A percentile compares a stretch with the other conserved stretches of the same genome.
phyloP scores from a whole-genome alignment of 257 asterid species.

The Lycium barbarum region DNA sequence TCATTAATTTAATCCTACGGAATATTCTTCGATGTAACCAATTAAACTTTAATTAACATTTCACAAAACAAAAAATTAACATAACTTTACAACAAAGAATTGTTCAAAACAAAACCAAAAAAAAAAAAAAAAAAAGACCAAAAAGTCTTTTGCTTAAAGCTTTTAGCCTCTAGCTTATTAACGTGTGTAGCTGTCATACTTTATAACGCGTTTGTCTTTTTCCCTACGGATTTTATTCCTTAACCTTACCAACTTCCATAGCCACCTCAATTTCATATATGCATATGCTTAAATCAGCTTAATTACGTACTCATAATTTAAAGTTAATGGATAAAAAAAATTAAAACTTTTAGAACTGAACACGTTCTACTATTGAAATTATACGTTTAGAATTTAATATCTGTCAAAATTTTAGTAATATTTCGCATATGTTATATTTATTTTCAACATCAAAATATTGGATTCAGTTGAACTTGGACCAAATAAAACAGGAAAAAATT shows the following conservation, averaged over 20 bases:
- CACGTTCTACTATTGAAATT: too few relatives aligned
- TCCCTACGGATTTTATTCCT: conserved; percentile 36
- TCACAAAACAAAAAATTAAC: not conserved
- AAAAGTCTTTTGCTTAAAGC: not conserved
- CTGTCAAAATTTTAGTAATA: too few relatives aligned
- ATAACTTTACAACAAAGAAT: not conserved
- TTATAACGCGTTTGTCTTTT: conserved; percentile 38
- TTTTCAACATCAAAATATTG: too few relatives aligned
- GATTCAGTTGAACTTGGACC: too few relatives aligned
- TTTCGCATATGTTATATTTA: too few relatives aligned
- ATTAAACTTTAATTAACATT: not conserved
- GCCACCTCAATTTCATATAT: not conserved
- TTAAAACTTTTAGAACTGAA: not conserved
- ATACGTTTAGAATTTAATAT: not conserved
- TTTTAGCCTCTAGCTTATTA: not conserved
- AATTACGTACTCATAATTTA: too few relatives aligned
- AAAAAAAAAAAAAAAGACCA: not conserved
- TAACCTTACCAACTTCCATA: conserved; percentile 33
- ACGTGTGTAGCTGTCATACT: conserved; percentile 26
- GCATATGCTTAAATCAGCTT: too few relatives aligned
- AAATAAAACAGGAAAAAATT: too few relatives aligned
- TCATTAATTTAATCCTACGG: not conserved
- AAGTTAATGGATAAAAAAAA: too few relatives aligned
- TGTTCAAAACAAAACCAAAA: not conserved
- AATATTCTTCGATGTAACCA: not conserved